Percentiles rank a stretch among this genome's conserved stretches.
These are phyloP conservation scores for Fusarium azukiicola DNA, from an alignment of 2,329 filamentous ascomycete species.

Conservation along the genomic window DNA sequence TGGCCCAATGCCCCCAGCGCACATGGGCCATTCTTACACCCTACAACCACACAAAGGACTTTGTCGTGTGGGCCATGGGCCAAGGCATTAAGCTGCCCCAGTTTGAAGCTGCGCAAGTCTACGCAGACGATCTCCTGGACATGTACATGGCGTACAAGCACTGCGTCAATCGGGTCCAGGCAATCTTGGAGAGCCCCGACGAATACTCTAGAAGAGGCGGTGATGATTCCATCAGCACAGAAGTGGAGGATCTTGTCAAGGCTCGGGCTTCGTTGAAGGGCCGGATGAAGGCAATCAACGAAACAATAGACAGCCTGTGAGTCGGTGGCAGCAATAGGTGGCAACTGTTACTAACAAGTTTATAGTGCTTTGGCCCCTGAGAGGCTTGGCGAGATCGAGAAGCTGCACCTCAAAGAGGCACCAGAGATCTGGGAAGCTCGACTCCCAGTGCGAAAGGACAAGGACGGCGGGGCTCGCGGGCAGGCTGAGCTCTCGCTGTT, in stretches of 20 bases:
- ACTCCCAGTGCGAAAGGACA: neutral
- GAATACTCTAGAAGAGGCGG: neutral
- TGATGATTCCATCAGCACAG: neutral
- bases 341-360: neutral
- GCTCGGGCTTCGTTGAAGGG: neutral
- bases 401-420: neutral
- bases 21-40: slow-evolving; percentile 8
- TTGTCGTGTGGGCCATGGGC: neutral
- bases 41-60: neutral
- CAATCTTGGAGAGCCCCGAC: neutral
- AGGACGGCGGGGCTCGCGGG: neutral
- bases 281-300: neutral
- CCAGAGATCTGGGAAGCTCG: neutral
- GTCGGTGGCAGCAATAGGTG: neutral
- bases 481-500: no score
- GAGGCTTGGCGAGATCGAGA: neutral
- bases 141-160: neutral
- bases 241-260: neutral
- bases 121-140: neutral
- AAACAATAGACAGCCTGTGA: neutral
- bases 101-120: neutral
- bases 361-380: neutral
- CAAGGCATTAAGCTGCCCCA: neutral
- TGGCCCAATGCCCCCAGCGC: neutral
- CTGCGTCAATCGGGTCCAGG: neutral